Evolutionary conservation across 2,329 filamentous ascomycete species (phyloP), one percentile per base, ranked within the genome.

Genomic region (Westerdykella sp.): DNA sequence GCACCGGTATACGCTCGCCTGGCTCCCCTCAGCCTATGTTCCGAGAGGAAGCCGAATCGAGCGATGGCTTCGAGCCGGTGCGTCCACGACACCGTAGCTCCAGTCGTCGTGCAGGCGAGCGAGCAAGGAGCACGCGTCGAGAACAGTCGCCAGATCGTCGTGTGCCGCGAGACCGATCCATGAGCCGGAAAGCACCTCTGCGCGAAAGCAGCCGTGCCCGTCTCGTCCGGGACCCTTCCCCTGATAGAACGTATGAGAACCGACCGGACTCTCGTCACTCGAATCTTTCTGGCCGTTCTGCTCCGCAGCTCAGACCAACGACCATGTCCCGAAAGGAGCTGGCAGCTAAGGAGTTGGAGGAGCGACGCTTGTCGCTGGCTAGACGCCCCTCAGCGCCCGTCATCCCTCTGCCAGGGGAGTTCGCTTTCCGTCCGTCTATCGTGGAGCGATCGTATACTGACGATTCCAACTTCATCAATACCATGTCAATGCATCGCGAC

Each of bases 301-400:
- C 58, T 32, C 42, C 49, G 6, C 42, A 52, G 2, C 46, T 56
- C 16, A 51, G 61, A 45, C 53, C 55, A 13, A 48, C 55, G 14
- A 56, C 56, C n/a, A 50, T 69, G 45, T 66, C 62, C 41, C 67
- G 67, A 46, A 73, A 71, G 51, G 69, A 69, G 47, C 56, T 70
- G 15, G 73, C 70, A 9, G 88, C 89, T 6, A 82, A 85, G 38
- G 90, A 96, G 66, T 78, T 97, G 1, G 90, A 96, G 66, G 87
- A 93, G 57, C 81, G 91, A 22, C 83, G 91, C 45, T 80, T 86
- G 59, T 96, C 91, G 12, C 74, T 95, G 21, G 87, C 86, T 15
- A 79, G 87, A 43, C 79, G 88, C 39, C 85, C 88, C 3, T 86
- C 85, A 18, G 87, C 83, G 2, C 88, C 88, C 0, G 72, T 81